A percentile compares a stretch with the other conserved stretches of the same genome.
phyloP scores from a whole-genome alignment of 768 basidiomycete genomes.

The Russula brevipes region DNA sequence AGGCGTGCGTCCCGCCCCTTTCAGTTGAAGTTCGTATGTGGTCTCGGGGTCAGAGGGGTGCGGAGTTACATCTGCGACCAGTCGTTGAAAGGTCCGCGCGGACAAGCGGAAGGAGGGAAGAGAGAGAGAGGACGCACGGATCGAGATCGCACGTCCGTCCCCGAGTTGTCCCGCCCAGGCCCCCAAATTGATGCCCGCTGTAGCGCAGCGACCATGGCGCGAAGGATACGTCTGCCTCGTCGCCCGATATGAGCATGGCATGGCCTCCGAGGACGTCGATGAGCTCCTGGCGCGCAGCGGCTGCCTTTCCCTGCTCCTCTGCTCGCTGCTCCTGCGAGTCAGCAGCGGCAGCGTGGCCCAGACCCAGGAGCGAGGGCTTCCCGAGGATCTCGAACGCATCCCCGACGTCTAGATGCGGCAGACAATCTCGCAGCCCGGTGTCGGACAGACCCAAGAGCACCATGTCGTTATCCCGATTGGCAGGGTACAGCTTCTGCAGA shows the following conservation, averaged over 20 bases:
- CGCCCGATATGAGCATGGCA: constrained; percentile 54
- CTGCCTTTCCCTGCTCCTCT: constrained; percentile 31
- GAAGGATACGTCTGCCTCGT: constrained; percentile 33
- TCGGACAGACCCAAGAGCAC: constrained; percentile 71
- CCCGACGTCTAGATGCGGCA: constrained; percentile 84
- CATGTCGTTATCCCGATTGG: constrained; percentile 47
- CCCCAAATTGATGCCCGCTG: constrained; percentile 88
- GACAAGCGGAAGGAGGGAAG: neutral
- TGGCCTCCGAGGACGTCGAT: constrained; percentile 79
- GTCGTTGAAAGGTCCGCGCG: neutral
- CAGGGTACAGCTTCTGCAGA: constrained; percentile 43
- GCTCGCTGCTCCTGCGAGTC: constrained; percentile 29
- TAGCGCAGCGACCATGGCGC: constrained; percentile 84
- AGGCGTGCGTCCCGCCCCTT: constrained; percentile 91
- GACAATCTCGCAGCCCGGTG: constrained; percentile 61
- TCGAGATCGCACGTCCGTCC: constrained; percentile 91
- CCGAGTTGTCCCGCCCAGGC: constrained; percentile 92
- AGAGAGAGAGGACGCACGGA: constrained; percentile 43
- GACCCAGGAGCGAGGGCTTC: constrained; percentile 44
- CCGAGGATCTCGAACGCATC: constrained; percentile 72
- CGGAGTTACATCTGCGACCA: constrained; percentile 62
- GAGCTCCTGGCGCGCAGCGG: constrained; percentile 58
- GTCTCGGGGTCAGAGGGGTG: constrained; percentile 53
- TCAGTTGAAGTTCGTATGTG: constrained; percentile 85
- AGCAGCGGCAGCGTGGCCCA: neutral